These are phyloP conservation scores for Malassezia caprae DNA, from an alignment of 1,284 basidiomycete genomes.

Conservation along the genomic window DNA sequence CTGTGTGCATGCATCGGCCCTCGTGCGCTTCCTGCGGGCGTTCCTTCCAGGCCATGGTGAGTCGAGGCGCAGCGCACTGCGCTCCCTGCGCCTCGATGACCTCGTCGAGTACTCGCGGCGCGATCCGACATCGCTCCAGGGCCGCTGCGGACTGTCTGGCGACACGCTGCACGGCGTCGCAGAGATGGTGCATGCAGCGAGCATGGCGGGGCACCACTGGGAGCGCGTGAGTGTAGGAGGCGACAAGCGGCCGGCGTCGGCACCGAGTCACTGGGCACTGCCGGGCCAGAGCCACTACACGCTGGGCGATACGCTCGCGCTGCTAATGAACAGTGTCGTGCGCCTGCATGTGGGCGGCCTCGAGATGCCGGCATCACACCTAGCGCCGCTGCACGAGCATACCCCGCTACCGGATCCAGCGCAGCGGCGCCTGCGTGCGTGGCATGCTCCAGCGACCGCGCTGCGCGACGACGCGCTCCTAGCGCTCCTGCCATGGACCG, in stretches of 20 bases:
- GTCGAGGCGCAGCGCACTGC: neutral
- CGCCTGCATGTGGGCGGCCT: conserved; percentile 9
- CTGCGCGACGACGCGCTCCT: conserved; percentile 5
- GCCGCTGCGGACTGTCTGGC: conserved; percentile 8
- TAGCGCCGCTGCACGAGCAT: neutral
- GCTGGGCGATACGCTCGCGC: neutral
- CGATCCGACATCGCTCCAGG: conserved; percentile 11
- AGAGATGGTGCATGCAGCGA: neutral
- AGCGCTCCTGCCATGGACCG: conserved; percentile 8
- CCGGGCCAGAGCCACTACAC: neutral
- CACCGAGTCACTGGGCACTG: conserved; percentile 11
- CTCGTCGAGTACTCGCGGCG: conserved; percentile 15
- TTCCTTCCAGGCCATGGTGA: neutral
- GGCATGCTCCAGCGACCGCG: neutral
- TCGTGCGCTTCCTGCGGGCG: neutral
- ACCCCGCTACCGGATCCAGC: neutral
- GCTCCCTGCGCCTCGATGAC: conserved; percentile 9
- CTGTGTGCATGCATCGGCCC: neutral
- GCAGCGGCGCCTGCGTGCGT: neutral
- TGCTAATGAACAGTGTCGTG: neutral
- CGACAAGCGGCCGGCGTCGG: conserved; percentile 9
- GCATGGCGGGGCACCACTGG: neutral
- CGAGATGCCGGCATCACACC: neutral
- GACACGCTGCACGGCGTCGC: conserved; percentile 2
- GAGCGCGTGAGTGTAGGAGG: conserved; percentile 4